A percentile compares a stretch with the other conserved stretches of the same genome.
Conservation (phyloP, 73 alveolate genomes). For the Paramecium sexaurelia region DNA sequence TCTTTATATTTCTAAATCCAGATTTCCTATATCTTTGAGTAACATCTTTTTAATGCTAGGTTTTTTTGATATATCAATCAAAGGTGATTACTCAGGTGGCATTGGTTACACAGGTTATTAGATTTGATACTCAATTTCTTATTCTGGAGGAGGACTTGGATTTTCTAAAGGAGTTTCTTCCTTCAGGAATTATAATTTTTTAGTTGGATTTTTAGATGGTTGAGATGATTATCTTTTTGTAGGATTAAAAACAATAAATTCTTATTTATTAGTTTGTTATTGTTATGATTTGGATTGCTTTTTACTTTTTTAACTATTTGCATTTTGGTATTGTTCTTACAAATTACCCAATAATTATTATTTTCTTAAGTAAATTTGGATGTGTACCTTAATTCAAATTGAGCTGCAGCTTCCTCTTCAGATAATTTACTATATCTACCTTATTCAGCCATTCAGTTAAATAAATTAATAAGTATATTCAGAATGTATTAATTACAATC, state of each 20-base stretch:
- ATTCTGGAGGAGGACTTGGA: not conserved
- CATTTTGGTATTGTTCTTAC: constrained; percentile 40
- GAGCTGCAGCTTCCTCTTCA: constrained; percentile 52
- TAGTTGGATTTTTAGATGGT: not conserved
- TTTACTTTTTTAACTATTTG: not conserved
- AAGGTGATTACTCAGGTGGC: not conserved
- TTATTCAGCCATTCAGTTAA: constrained; percentile 52
- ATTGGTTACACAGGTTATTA: constrained; percentile 9
- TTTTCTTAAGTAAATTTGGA: not conserved
- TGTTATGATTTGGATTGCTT: constrained; percentile 5
- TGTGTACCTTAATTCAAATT: constrained; percentile 51
- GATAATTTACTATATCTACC: constrained; percentile 40
- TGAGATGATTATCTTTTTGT: not conserved
- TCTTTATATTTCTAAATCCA: constrained; percentile 49
- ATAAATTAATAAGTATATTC: constrained; percentile 1
- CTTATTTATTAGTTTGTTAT: not conserved
- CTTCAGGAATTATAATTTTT: not conserved
- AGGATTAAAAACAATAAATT: not conserved
- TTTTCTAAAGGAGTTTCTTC: not conserved
- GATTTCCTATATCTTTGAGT: constrained; percentile 31
- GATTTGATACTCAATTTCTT: not conserved
- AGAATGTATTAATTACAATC: not conserved
- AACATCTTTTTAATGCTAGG: not conserved
- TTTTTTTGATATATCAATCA: not conserved
- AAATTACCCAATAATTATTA: constrained; percentile 38